These are phyloP conservation scores for Aurinia saxatilis DNA, from an alignment of 345 rosid species.

Conservation along the genomic window DNA sequence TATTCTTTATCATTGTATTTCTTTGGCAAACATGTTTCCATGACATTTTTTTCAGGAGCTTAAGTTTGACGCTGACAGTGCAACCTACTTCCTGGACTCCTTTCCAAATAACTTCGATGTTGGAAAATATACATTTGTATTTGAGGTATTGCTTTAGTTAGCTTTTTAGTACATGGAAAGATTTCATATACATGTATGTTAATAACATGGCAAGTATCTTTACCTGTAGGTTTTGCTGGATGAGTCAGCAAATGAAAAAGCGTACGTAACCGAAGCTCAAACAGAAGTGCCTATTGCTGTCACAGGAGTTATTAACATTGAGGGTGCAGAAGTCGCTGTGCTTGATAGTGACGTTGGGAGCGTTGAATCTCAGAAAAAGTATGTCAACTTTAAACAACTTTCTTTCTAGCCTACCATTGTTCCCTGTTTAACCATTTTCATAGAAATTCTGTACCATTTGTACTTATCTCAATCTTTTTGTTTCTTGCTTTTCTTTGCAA, in stretches of 20 bases:
- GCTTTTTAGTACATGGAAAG: background rate
- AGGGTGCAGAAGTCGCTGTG: slow-evolving; percentile 64
- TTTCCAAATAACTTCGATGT: slow-evolving; percentile 61
- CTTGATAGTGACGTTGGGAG: slow-evolving; percentile 86
- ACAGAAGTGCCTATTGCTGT: slow-evolving; percentile 50
- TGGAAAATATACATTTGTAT: slow-evolving; percentile 72
- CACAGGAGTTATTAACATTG: slow-evolving; percentile 59
- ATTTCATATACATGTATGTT: slow-evolving; percentile 3
- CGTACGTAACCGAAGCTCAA: slow-evolving; percentile 56
- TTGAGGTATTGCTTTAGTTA: slow-evolving; percentile 54
- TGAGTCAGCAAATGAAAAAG: slow-evolving; percentile 49
- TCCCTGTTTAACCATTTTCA: background rate
- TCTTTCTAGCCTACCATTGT: background rate
- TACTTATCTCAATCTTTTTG: slow-evolving; percentile 4
- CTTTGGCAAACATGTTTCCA: background rate
- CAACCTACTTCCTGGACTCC: slow-evolving; percentile 40
- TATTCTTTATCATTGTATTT: background rate
- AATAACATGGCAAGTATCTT: background rate
- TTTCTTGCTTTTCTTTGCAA: slow-evolving; percentile 1
- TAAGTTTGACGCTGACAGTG: slow-evolving; percentile 49
- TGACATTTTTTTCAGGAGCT: slow-evolving; percentile 54
- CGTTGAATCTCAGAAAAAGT: slow-evolving; percentile 70
- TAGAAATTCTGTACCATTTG: background rate
- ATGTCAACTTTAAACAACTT: slow-evolving; percentile 10
- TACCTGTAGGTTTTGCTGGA: slow-evolving; percentile 50